Conservation (phyloP, 2,329 filamentous ascomycete species). For the Penicillium sp. region DNA sequence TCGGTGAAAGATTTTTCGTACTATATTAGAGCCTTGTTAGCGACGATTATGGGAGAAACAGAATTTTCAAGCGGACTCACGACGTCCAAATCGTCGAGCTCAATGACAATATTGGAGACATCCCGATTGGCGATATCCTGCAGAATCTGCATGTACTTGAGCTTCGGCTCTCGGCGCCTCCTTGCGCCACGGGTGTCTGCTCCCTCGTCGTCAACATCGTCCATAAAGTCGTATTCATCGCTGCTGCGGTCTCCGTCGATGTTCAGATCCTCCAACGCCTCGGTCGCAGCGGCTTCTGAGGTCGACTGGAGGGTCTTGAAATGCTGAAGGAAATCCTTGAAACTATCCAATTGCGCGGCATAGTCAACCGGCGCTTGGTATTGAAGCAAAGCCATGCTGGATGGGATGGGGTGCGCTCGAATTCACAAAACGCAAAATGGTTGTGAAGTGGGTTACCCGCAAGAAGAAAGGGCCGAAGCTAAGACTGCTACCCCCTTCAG, state of each 20-base stretch:
- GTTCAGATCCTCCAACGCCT: slow-evolving; percentile 82
- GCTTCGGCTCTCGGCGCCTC: slow-evolving; percentile 64
- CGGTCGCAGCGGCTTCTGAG: slow-evolving; percentile 70
- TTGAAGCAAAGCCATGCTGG: slow-evolving; percentile 82
- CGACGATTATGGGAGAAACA: neutral
- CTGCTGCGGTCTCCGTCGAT: slow-evolving; percentile 85
- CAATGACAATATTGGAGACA: slow-evolving; percentile 78
- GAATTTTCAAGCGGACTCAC: slow-evolving; percentile 54
- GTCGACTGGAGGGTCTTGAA: slow-evolving; percentile 79
- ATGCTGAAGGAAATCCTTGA: slow-evolving; percentile 83
- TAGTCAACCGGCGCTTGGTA: slow-evolving; percentile 84
- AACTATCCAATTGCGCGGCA: slow-evolving; percentile 76
- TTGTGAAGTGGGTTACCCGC: slow-evolving; percentile 28
- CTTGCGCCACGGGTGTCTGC: slow-evolving; percentile 55
- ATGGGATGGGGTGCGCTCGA: slow-evolving; percentile 30
- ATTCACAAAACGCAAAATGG: slow-evolving; percentile 27
- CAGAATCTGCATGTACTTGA: slow-evolving; percentile 88
- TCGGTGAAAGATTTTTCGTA: slow-evolving; percentile 76
- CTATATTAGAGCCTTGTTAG: slow-evolving; percentile 49
- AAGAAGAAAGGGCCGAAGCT: slow-evolving; percentile 24
- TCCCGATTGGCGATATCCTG: slow-evolving; percentile 85
- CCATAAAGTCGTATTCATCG: slow-evolving; percentile 93
- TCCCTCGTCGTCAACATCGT: slow-evolving; percentile 70
- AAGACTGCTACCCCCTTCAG: slow-evolving; percentile 16
- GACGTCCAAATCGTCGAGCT: slow-evolving; percentile 82